Percentiles rank a stretch among this genome's conserved stretches.
Conservation (phyloP, 1,139 yeast species). For the Eremothecium gossypii region DNA sequence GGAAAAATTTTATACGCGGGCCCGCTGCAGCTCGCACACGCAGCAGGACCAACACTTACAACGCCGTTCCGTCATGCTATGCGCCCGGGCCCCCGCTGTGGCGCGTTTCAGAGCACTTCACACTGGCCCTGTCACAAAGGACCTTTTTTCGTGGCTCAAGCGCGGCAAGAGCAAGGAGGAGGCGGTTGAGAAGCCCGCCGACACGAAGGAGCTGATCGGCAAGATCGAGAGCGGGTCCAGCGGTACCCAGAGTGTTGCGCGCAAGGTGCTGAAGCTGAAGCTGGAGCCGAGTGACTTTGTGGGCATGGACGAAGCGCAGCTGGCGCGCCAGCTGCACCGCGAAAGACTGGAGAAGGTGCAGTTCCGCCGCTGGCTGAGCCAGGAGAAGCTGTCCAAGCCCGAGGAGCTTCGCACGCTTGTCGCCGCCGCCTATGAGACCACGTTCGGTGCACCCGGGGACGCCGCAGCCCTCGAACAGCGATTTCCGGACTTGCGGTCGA, state of each 20-base stretch:
- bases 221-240: slow-evolving; percentile 19
- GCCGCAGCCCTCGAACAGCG: slow-evolving; percentile 11
- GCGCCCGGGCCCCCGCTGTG: no score
- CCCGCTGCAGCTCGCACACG: no score
- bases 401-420: slow-evolving; percentile 25
- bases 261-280: slow-evolving; percentile 11
- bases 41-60: no score
- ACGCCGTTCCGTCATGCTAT: no score
- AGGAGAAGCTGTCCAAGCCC: slow-evolving; percentile 20
- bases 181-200: slow-evolving; percentile 9
- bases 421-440: slow-evolving; percentile 19
- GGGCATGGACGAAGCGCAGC: slow-evolving; percentile 16
- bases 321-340: slow-evolving; percentile 10
- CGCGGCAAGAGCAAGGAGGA: slow-evolving; percentile 18
- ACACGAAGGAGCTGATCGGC: slow-evolving; percentile 17
- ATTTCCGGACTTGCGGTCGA: slow-evolving; percentile 41
- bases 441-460: slow-evolving; percentile 11
- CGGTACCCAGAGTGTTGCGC: background rate
- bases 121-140: slow-evolving; percentile 18
- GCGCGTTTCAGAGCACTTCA: slow-evolving; percentile 9
- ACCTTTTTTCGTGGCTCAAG: slow-evolving; percentile 34
- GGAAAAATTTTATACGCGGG: no score
- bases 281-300: slow-evolving; percentile 24
- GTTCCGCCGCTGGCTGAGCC: slow-evolving; percentile 32
- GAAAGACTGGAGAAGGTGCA: slow-evolving; percentile 13